These are phyloP conservation scores for Nakazawaea ernobii DNA, from an alignment of 805 yeast species.

Conservation along the genomic window DNA sequence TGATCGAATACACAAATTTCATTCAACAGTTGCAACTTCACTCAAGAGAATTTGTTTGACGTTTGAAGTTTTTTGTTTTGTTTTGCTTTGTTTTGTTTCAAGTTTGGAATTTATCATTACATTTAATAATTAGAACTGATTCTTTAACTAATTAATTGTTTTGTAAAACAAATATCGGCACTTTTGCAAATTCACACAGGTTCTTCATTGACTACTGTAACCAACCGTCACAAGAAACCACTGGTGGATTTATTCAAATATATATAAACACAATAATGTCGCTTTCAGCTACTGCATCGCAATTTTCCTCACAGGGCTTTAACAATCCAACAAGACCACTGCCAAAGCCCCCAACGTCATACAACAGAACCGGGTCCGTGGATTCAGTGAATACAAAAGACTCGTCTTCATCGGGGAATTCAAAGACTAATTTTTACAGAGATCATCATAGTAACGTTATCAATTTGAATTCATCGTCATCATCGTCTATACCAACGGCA, in stretches of 20 bases:
- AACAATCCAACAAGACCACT: conserved; percentile 55
- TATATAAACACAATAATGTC: conserved; percentile 25
- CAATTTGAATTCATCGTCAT: conserved; percentile 1
- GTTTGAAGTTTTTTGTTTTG: too few relatives aligned
- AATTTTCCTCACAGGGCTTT: conserved; percentile 40
- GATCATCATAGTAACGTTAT: conserved; percentile 13
- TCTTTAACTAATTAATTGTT: too few relatives aligned
- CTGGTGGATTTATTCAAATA: too few relatives aligned
- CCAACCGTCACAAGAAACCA: too few relatives aligned
- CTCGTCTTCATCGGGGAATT: conserved; percentile 14
- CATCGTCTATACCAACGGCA: not conserved
- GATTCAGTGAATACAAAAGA: conserved; percentile 22
- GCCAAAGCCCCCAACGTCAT: conserved; percentile 25
- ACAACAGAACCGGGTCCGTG: conserved; percentile 28
- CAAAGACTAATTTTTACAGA: conserved; percentile 5
- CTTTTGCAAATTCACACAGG: too few relatives aligned
- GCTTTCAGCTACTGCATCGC: conserved; percentile 38
- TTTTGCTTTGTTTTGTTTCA: not conserved
- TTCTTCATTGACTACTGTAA: too few relatives aligned
- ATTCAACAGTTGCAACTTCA: too few relatives aligned
- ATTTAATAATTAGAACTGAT: too few relatives aligned
- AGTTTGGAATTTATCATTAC: not conserved
- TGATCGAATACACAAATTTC: too few relatives aligned
- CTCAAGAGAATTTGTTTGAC: too few relatives aligned
- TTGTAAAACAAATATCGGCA: too few relatives aligned